phyloP scores from a whole-genome alignment of 2,329 filamentous ascomycete species.

The Teratosphaeria zuluensis region DNA sequence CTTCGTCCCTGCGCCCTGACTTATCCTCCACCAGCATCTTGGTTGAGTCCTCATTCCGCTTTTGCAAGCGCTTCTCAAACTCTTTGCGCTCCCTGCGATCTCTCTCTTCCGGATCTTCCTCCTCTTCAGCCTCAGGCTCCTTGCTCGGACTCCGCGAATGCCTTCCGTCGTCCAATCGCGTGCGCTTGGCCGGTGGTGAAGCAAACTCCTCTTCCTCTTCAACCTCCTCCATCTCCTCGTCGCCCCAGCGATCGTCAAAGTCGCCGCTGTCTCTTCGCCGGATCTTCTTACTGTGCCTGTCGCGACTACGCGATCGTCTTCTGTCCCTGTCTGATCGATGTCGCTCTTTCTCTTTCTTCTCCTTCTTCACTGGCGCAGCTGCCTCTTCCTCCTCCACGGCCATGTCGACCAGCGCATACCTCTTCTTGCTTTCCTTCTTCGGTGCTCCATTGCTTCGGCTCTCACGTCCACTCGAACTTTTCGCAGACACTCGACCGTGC shows the following conservation, averaged over 20 bases:
- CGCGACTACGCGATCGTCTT: conserved; percentile 22
- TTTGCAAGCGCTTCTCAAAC: conserved; percentile 65
- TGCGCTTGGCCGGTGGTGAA: conserved; percentile 61
- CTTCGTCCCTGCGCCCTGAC: conserved; percentile 34
- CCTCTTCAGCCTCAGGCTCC: conserved; percentile 11
- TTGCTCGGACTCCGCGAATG: conserved; percentile 17
- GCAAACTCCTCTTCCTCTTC: conserved; percentile 51
- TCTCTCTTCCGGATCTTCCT: conserved; percentile 36
- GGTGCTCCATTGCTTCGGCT: conserved; percentile 10
- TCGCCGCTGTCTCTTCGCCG: conserved; percentile 44
- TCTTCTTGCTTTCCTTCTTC: conserved; percentile 34
- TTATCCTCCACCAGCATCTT: conserved; percentile 59
- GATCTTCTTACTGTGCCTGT: conserved; percentile 41
- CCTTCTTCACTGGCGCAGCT: conserved; percentile 10
- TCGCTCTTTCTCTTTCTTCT: conserved; percentile 25
- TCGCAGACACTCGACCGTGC: conserved; percentile 25
- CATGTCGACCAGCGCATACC: conserved; percentile 47
- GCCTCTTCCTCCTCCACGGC: conserved; percentile 33
- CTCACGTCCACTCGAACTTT: conserved; percentile 17
- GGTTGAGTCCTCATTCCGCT: conserved; percentile 59
- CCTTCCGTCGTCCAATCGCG: conserved; percentile 53
- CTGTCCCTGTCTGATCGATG: conserved; percentile 29
- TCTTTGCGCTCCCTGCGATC: conserved; percentile 70
- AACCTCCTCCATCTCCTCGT: conserved; percentile 53
- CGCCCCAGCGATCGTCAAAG: conserved; percentile 72